A percentile compares a stretch with the other conserved stretches of the same genome.
Evolutionary conservation across 2,329 filamentous ascomycete genomes (phyloP).

Genomic region (Penicillium sp.): DNA sequence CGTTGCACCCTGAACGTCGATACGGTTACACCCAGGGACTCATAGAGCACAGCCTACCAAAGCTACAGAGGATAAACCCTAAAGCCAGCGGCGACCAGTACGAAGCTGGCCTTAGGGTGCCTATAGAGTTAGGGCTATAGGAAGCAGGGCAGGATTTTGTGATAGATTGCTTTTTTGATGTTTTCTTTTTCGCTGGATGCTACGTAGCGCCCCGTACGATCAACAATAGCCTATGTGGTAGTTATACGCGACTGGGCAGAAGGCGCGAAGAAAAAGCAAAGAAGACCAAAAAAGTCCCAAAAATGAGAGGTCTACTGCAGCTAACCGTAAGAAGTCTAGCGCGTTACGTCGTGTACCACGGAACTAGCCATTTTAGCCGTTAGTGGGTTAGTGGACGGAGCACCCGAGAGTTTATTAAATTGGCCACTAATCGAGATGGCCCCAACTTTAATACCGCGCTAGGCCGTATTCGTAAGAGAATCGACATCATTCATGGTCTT

Average conservation of each 20-base stretch:
- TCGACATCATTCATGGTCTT: no score
- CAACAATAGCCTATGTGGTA: no score
- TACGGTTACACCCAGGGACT: background rate
- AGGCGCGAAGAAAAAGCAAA: background rate
- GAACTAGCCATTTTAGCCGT: background rate
- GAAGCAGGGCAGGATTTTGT: background rate
- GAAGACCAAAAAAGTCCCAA: conserved; percentile 1
- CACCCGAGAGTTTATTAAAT: conserved; percentile 1
- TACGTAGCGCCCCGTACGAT: background rate
- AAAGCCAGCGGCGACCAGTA: no score
- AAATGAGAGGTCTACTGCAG: background rate
- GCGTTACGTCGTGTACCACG: background rate
- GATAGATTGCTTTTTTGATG: background rate
- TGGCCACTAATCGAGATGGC: background rate
- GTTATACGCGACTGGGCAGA: no score
- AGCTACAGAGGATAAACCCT: background rate
- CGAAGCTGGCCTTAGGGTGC: background rate
- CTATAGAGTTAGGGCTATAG: background rate
- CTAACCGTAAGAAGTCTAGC: background rate
- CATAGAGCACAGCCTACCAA: background rate
- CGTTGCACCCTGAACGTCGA: background rate
- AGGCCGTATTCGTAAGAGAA: no score
- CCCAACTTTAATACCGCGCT: background rate
- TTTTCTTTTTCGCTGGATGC: background rate
- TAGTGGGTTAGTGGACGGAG: background rate